Conservation (phyloP, 2,329 filamentous ascomycete genomes). For the Phoma sp. region DNA sequence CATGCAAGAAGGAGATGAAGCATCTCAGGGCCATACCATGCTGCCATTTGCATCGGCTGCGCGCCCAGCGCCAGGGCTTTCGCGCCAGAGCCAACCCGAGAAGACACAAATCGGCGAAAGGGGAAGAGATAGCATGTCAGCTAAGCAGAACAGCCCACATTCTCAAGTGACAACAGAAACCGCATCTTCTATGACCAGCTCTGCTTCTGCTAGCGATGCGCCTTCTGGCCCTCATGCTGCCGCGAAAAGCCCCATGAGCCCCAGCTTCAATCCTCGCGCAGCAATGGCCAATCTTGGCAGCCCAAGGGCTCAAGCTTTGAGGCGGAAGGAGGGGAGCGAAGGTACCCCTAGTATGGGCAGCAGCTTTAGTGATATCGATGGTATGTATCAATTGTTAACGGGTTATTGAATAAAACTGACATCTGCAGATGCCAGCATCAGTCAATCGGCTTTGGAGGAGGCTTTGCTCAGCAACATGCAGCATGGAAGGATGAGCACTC, state of each 20-base stretch:
- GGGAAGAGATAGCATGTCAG: constrained; percentile 1
- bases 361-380: constrained; percentile 85
- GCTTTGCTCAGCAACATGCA: constrained; percentile 75
- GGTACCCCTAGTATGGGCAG: constrained; percentile 62
- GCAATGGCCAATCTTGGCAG: constrained; percentile 63
- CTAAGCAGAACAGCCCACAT: constrained; percentile 26
- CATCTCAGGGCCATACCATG: constrained; percentile 53
- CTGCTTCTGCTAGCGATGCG: constrained; percentile 43
- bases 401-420: constrained; percentile 3
- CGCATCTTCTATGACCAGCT: constrained; percentile 62
- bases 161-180: constrained; percentile 31
- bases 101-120: constrained; percentile 12
- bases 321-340: constrained; percentile 41
- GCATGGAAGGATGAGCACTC: constrained; percentile 69
- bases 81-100: constrained; percentile 18
- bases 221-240: constrained; percentile 24
- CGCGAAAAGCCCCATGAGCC: constrained; percentile 30
- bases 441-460: constrained; percentile 80
- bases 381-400: constrained; percentile 47
- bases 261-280: constrained; percentile 62
- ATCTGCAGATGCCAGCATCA: constrained; percentile 73
- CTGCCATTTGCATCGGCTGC: constrained; percentile 52
- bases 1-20: constrained; percentile 55
- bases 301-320: constrained; percentile 44
- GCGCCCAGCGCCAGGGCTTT: constrained; percentile 8